Evolutionary conservation across 2,329 filamentous ascomycete species (phyloP), one percentile per base, ranked within the genome.

Genomic region (Pseudocercospora crystallina): DNA sequence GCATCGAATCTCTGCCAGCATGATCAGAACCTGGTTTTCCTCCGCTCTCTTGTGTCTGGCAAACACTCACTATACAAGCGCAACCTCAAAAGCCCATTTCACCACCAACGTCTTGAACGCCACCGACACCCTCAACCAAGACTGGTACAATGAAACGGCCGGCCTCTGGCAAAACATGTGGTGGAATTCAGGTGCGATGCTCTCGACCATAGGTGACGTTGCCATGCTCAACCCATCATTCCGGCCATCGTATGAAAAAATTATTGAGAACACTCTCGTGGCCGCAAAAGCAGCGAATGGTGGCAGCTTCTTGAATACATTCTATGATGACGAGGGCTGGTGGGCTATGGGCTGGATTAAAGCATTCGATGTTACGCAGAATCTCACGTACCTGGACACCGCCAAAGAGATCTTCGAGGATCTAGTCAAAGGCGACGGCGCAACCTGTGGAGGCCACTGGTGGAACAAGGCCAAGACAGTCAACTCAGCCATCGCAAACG

Each of bases 141-240:
- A 26, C 20, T 26, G 20, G 20, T 26, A 26, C 20, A 26, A 26
- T 7, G 20, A 26, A 26, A 4, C 20, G 4, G 7, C 20, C 20
- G 20, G 20, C 3, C 20, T 26, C 20, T 26, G 20, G 20, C 20
- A 26, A 7, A 26, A 26, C 20, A 26, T 26, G 20, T 26, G 20
- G 20, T 26, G 86, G 86, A 87, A 89, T 63, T 79, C 79, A 46
- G 86, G 80, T 38, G 89, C 88, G 63, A 77, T 77, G 50, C 71
- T 89, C 52, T 86, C 83, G 0, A 77, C 76, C 2, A 68, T 89
- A 13, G 79, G 77, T 44, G 81, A 88, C 49, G 67, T 81, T 17
- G 72, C 73, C 7, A 65, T 66, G 1, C 41, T 70, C 26, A 69
- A 73, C 48, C 61, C 59, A 38, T 67, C 57, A 13, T 68, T 68